Evolutionary conservation across 495 filamentous ascomycete genomes (phyloP).

Genomic region (Achaetomiella virescens): DNA sequence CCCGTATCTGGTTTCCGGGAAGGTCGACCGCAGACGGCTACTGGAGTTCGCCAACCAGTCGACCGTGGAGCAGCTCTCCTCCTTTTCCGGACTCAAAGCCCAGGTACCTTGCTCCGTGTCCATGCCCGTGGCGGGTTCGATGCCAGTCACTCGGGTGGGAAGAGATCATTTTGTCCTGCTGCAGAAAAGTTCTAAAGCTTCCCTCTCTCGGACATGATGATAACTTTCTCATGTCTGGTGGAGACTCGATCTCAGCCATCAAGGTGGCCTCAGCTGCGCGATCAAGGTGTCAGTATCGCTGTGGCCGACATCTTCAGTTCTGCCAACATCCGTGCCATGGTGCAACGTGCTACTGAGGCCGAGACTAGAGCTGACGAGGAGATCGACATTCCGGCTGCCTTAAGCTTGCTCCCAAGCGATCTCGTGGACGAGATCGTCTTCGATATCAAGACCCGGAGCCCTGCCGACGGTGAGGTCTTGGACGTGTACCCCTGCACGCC

Average conservation of each 20-base stretch:
- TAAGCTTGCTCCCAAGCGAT: constrained; percentile 5
- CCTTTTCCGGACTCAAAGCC: neutral
- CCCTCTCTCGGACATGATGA: constrained; percentile 1
- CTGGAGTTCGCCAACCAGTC: constrained; percentile 6
- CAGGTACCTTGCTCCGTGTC: neutral
- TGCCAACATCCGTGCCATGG: neutral
- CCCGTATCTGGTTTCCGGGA: constrained; percentile 4
- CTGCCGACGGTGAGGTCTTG: neutral
- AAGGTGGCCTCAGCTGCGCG: constrained; percentile 3
- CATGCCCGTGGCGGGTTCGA: neutral
- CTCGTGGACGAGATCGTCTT: constrained; percentile 3
- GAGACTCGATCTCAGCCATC: constrained; percentile 4
- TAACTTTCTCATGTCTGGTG: constrained; percentile 7
- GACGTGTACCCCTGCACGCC: constrained; percentile 8
- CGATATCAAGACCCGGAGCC: neutral
- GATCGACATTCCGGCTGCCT: constrained; percentile 4
- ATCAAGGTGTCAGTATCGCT: neutral
- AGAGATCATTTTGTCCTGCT: constrained; percentile 1
- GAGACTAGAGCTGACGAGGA: neutral
- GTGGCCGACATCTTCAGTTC: constrained; percentile 6
- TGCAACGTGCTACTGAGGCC: neutral
- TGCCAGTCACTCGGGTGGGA: too few species aligned
- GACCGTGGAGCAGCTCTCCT: constrained; percentile 1
- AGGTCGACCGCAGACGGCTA: constrained; percentile 1
- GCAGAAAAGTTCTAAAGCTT: neutral